Evolutionary conservation across 1,284 basidiomycete species (phyloP).

Genomic region (Trichosporon sp.): DNA sequence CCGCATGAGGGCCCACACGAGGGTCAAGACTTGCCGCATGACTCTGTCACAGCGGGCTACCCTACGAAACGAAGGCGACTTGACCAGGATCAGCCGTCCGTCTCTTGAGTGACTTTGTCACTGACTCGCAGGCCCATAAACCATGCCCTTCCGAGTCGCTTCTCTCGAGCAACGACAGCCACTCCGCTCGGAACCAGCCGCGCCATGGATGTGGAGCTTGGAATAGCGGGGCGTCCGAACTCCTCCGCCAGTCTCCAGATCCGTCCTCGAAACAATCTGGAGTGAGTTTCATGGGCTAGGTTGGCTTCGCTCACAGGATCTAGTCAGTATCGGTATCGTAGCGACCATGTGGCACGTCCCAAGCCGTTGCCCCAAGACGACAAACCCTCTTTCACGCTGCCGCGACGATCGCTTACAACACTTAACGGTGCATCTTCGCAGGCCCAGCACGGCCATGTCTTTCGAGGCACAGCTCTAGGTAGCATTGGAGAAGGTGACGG

Average conservation of each 20-base stretch:
- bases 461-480: neutral
- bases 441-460: neutral
- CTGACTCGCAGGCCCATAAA: neutral
- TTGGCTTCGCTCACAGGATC: neutral
- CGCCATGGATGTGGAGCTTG: neutral
- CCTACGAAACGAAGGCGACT: neutral
- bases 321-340: slow-evolving; percentile 7
- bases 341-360: neutral
- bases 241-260: neutral
- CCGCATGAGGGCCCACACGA: neutral
- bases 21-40: neutral
- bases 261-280: slow-evolving; percentile 2
- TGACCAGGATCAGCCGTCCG: neutral
- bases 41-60: neutral
- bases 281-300: neutral
- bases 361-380: neutral
- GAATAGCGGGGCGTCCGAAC: neutral
- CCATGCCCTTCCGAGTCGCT: neutral
- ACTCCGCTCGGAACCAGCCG: neutral
- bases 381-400: slow-evolving; percentile 6
- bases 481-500: neutral
- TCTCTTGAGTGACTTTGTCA: neutral
- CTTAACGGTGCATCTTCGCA: neutral
- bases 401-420: neutral
- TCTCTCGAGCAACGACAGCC: neutral